Evolutionary conservation across 345 rosid genomes (phyloP), one percentile per base, ranked within the genome.

Genomic region (Cardamine chenopodiifolia): DNA sequence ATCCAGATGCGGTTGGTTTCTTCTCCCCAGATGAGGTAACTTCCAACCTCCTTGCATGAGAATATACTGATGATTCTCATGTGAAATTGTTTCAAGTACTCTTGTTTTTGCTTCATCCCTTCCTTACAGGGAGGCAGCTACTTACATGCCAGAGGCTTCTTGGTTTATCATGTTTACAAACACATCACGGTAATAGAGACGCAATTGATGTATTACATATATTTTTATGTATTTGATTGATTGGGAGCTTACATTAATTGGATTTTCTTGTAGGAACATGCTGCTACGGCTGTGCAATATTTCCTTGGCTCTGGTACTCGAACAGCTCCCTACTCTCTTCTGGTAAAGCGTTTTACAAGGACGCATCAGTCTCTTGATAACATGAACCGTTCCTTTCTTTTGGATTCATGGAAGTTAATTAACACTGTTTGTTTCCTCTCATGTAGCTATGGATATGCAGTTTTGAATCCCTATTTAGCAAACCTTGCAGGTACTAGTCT

Each of bases 21-120:
- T 95, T 91, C 85, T 95, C 99, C 50, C 91, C 97, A 1, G 97
- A 95, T 78, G 97, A 95, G 97, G 97, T 92, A 85, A 82, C 56
- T 55, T 58, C 61, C 34, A 61, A 31, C 6, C 47, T 66, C 49
- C 37, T 12, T 23, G 47, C 48, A 66, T 8, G 62, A 42, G 0
- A 44, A 31, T 12, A 45, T 48, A 48, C 54, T 50, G n/a, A 50
- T 40, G 15, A 32, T 44, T 74, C 37, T 70, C 22, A 18, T 4
- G 32, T 66, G 35, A 53, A 47, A 15, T 17, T 32, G 40, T 34
- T 42, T 42, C 10, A 34, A 31, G 22, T 59, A 29, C 42, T 77
- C 69, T 39, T 65, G 7, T 22, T 62, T 72, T 70, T 70, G 28
- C 52, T 66, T 60, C 62, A 72, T 77, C 19, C 50, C 1, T 35